A percentile compares a stretch with the other conserved stretches of the same genome.
Evolutionary conservation across 345 rosid species (phyloP).

Genomic region (Pistacia atlantica): DNA sequence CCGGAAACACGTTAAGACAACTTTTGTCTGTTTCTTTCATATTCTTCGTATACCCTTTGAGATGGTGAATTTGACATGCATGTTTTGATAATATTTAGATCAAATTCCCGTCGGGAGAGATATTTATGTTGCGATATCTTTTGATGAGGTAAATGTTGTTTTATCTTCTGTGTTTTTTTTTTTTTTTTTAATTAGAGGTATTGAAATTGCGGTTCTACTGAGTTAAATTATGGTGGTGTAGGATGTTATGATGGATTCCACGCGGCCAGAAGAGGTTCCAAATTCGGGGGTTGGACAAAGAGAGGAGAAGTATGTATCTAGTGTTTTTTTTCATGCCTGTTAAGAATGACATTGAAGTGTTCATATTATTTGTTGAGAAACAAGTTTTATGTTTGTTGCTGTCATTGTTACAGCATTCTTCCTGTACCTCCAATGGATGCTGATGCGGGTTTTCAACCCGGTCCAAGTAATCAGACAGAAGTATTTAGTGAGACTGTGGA

Average conservation of each 20-base stretch:
- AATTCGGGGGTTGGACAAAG: conserved; percentile 29
- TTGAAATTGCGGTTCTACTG: conserved; percentile 7
- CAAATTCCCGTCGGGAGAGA: conserved; percentile 66
- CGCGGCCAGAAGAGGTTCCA: conserved; percentile 22
- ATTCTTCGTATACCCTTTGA: too few relatives aligned
- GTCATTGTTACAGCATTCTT: conserved; percentile 27
- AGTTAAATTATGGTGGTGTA: conserved; percentile 23
- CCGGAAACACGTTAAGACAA: too few relatives aligned
- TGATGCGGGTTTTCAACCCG: conserved; percentile 13
- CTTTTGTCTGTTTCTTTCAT: too few relatives aligned
- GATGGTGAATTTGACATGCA: not conserved
- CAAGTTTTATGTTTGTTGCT: conserved; percentile 1
- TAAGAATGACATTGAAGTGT: not conserved
- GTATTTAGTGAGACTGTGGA: not conserved
- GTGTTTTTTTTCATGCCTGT: conserved; percentile 12
- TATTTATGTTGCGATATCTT: conserved; percentile 63
- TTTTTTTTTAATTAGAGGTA: conserved; percentile 1
- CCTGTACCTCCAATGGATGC: conserved; percentile 21
- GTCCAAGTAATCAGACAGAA: conserved; percentile 22
- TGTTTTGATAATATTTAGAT: conserved; percentile 35
- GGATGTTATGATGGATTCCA: conserved; percentile 40
- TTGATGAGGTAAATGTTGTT: conserved; percentile 59
- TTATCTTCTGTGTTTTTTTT: not conserved
- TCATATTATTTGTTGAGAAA: conserved; percentile 6
- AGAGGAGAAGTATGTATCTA: conserved; percentile 50